Conservation (phyloP, 495 filamentous ascomycete genomes). For the Aspergillus cavernicola region DNA sequence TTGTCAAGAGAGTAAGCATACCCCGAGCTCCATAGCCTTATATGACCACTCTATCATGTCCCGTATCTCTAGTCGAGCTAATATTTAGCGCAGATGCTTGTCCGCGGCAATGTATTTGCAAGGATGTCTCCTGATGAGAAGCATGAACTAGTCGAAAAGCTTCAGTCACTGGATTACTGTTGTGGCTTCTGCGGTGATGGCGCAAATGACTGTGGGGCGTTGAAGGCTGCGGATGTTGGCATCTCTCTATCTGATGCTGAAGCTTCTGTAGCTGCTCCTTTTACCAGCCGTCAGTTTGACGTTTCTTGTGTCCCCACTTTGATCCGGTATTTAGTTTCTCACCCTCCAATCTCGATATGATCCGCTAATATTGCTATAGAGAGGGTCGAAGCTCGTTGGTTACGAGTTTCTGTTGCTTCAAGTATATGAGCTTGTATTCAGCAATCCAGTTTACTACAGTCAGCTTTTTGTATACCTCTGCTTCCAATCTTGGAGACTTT, state of each 20-base stretch:
- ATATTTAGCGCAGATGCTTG: slow-evolving; percentile 62
- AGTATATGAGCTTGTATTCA: slow-evolving; percentile 99
- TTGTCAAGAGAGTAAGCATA: slow-evolving; percentile 59
- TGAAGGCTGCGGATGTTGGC: slow-evolving; percentile 98
- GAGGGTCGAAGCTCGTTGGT: slow-evolving; percentile 93
- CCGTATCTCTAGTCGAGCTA: neutral
- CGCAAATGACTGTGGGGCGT: slow-evolving; percentile 95
- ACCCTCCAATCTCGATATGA: neutral
- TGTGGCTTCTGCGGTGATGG: slow-evolving; percentile 97
- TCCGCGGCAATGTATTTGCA: slow-evolving; percentile 89
- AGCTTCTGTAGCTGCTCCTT: slow-evolving; percentile 95
- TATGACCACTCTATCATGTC: neutral
- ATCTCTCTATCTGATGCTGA: slow-evolving; percentile 97
- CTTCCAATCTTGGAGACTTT: slow-evolving; percentile 94
- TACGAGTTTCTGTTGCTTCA: slow-evolving; percentile 99
- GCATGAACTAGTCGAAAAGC: slow-evolving; percentile 94
- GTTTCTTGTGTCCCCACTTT: slow-evolving; percentile 94
- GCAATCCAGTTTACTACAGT: slow-evolving; percentile 99
- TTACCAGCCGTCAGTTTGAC: slow-evolving; percentile 93
- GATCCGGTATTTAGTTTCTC: slow-evolving; percentile 55
- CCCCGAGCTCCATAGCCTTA: neutral
- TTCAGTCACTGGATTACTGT: slow-evolving; percentile 95
- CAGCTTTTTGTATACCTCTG: slow-evolving; percentile 93
- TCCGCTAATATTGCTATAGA: slow-evolving; percentile 34
- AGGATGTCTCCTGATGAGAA: slow-evolving; percentile 99